Conservation (phyloP, 495 filamentous ascomycete genomes). For the Pseudoneurospora amorphoporcata region DNA sequence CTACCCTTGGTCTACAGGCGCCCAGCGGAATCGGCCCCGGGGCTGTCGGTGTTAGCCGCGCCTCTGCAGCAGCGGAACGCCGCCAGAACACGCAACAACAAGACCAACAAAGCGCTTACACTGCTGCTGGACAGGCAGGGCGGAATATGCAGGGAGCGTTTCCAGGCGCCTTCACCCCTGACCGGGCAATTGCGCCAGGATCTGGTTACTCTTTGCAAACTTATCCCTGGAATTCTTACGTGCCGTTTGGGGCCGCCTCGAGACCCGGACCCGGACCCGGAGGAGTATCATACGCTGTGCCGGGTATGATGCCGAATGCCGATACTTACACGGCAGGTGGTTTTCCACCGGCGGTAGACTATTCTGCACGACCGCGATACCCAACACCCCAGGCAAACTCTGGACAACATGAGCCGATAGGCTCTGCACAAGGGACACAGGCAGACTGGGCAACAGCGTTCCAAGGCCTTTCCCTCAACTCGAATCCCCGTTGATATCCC, state of each 20-base stretch:
- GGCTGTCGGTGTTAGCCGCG: constrained; percentile 39
- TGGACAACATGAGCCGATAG: constrained; percentile 28
- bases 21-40: constrained; percentile 54
- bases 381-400: constrained; percentile 27
- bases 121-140: constrained; percentile 18
- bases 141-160: constrained; percentile 31
- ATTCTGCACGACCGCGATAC: constrained; percentile 33
- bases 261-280: constrained; percentile 24
- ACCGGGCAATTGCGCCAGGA: constrained; percentile 22
- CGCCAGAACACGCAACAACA: constrained; percentile 38
- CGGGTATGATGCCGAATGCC: constrained; percentile 29
- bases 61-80: constrained; percentile 32
- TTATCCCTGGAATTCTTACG: constrained; percentile 37
- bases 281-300: constrained; percentile 13
- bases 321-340: constrained; percentile 29
- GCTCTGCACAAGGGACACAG: constrained; percentile 24
- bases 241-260: constrained; percentile 30
- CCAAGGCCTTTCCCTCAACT: constrained; percentile 44
- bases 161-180: constrained; percentile 23
- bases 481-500: constrained; percentile 23
- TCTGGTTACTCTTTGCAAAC: constrained; percentile 24
- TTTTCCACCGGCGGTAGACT: constrained; percentile 34
- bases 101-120: constrained; percentile 13
- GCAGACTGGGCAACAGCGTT: constrained; percentile 39
- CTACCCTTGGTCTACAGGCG: constrained; percentile 56